Evolutionary conservation across 2,329 filamentous ascomycete genomes (phyloP), one percentile per base, ranked within the genome.

Genomic region (Thelonectria olida): DNA sequence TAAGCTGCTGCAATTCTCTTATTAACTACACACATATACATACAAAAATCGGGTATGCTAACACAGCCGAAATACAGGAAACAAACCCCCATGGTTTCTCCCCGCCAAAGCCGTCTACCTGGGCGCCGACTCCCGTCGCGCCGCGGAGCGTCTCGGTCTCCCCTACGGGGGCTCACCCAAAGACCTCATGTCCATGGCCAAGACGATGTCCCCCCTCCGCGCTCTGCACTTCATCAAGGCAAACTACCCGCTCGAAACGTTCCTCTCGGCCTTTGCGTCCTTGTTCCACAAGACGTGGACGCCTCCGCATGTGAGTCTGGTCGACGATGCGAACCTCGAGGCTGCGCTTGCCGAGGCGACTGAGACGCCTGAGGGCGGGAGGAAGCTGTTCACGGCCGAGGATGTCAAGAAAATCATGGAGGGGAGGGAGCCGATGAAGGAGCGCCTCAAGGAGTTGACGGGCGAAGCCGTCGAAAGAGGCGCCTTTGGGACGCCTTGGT

Each of bases 401-500:
- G 83, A 92, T 47, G 83, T 88, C 2, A 72, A 79, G 10, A 75
- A 75, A 19, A 88, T 93, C 53, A 66, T 92, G 58, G 72, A 77
- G 3, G 86, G 82, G 7, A 81, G 80, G 20, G 79, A 82, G 5
- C 77, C 84, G 64, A 73, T 79, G 66, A 82, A 78, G 73, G 72
- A 74, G 9, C 67, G 64, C 27, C 76, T 92, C 25, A 83, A 84
- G 60, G 79, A 76, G 5, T 83, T 83, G 42, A 93, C 91, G 17
- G 81, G 86, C 61, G 81, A 82, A 65, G 90, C 86, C 0, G 74
- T 92, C 15, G 84, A 86, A 36, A 80, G 79, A 50, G 92, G 91
- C 0, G 92, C 91, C 0, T 95, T 92, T 75, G 92, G 92, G 0
- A 87, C 88, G 50, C 92, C 92, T 2, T 95, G 92, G 91, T 81